A percentile compares a stretch with the other conserved stretches of the same genome.
phyloP scores from a whole-genome alignment of 164 flowering plant species.

The Magnolia changhungtana region DNA sequence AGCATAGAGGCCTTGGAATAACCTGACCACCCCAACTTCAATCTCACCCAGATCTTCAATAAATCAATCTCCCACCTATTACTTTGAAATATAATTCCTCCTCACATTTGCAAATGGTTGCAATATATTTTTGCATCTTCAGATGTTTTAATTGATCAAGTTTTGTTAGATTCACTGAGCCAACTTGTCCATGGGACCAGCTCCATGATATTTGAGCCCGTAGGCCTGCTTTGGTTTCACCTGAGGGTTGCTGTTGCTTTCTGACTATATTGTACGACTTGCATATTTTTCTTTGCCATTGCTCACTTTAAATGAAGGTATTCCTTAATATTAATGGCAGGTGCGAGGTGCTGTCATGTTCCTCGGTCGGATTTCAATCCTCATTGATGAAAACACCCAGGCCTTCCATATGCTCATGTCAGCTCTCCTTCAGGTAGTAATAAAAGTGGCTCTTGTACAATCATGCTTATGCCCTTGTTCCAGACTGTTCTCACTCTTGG shows the following conservation, averaged over 20 bases:
- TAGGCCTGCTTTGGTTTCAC: not conserved
- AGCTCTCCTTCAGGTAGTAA: slow-evolving; percentile 83
- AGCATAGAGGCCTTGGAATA: too few relatives aligned
- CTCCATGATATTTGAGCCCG: not conserved
- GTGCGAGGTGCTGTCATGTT: slow-evolving; percentile 85
- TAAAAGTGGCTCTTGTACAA: not conserved
- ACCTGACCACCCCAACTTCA: too few relatives aligned
- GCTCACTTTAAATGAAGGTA: not conserved
- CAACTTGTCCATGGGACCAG: not conserved
- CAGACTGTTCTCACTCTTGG: not conserved
- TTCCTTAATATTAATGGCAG: slow-evolving; percentile 38
- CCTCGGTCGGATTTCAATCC: slow-evolving; percentile 76
- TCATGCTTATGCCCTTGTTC: not conserved
- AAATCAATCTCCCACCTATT: too few relatives aligned
- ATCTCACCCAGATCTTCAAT: too few relatives aligned
- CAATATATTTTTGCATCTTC: slow-evolving; percentile 2
- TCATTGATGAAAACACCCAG: slow-evolving; percentile 87
- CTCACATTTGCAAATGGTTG: too few relatives aligned
- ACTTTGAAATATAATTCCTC: too few relatives aligned
- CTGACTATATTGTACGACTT: not conserved
- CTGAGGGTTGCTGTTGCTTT: not conserved
- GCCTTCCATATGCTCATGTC: slow-evolving; percentile 96
- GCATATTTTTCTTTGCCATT: not conserved
- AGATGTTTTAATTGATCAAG: slow-evolving; percentile 3
- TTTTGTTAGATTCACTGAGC: not conserved